Percentiles rank a stretch among this genome's conserved stretches.
Conservation (phyloP, 495 filamentous ascomycete species). For the Bathelium albidoporum region DNA sequence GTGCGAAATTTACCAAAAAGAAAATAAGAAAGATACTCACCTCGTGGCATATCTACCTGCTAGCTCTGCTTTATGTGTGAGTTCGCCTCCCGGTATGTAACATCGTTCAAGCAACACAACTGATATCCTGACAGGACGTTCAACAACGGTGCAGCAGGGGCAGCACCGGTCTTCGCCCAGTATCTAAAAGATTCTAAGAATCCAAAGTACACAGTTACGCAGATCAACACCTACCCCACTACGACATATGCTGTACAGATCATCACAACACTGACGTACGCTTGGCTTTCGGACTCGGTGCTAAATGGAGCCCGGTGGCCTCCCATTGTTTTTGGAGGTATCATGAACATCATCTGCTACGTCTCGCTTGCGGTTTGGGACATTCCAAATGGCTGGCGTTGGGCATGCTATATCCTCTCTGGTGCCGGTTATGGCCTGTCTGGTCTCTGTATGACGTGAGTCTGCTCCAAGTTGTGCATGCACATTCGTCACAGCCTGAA, state of each 20-base stretch:
- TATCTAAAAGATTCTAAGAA: constrained; percentile 14
- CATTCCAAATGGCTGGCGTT: constrained; percentile 37
- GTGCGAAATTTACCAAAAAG: constrained; percentile 36
- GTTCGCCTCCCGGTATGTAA: background rate
- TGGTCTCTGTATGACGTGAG: constrained; percentile 27
- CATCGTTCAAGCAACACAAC: background rate
- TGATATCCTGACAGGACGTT: background rate
- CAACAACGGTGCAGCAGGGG: constrained; percentile 17
- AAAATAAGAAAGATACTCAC: constrained; percentile 46
- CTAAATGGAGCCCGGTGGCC: constrained; percentile 48
- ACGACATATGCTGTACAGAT: constrained; percentile 39
- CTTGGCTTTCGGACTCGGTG: constrained; percentile 40
- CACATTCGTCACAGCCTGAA: background rate
- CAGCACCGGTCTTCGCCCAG: constrained; percentile 22
- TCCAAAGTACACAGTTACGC: constrained; percentile 20
- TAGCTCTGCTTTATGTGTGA: constrained; percentile 36
- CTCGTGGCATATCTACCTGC: constrained; percentile 42
- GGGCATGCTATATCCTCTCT: constrained; percentile 35
- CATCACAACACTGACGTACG: constrained; percentile 38
- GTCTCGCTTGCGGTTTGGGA: constrained; percentile 33
- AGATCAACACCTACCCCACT: constrained; percentile 37
- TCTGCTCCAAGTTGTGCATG: background rate
- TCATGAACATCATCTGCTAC: constrained; percentile 28
- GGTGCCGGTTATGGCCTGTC: constrained; percentile 34
- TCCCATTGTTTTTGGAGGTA: constrained; percentile 41